Conservation (phyloP, 495 filamentous ascomycete genomes). For the Tuber aestivum region DNA sequence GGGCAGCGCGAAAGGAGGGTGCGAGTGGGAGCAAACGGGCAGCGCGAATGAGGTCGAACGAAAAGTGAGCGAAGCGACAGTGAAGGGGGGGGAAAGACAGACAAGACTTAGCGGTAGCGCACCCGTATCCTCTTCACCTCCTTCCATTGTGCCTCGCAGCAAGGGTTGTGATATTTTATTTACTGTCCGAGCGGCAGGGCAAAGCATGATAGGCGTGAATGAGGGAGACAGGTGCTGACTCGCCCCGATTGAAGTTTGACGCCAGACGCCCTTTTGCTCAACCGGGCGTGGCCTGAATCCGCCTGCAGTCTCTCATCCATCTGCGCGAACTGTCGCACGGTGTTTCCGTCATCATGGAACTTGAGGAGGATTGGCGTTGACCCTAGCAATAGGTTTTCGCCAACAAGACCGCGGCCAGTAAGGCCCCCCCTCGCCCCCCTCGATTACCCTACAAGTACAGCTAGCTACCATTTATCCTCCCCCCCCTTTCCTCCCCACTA, state of each 20-base stretch:
- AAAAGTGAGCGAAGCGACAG: slow-evolving; percentile 12
- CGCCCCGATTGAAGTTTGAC: slow-evolving; percentile 22
- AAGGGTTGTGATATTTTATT: slow-evolving; percentile 16
- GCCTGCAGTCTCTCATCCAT: slow-evolving; percentile 23
- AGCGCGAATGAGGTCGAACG: background rate
- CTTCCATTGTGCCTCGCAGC: slow-evolving; percentile 29
- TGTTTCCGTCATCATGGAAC: slow-evolving; percentile 38
- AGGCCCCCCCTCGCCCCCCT: slow-evolving; percentile 30
- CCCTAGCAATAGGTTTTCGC: slow-evolving; percentile 32
- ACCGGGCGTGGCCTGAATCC: slow-evolving; percentile 10
- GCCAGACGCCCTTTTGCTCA: slow-evolving; percentile 21
- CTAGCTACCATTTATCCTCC: slow-evolving; percentile 10
- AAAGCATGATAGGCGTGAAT: slow-evolving; percentile 19
- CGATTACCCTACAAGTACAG: slow-evolving; percentile 25
- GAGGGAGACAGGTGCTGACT: slow-evolving; percentile 21
- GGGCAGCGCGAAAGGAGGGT: background rate
- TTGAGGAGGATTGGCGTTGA: slow-evolving; percentile 37
- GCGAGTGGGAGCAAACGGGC: background rate
- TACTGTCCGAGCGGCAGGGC: slow-evolving; percentile 15
- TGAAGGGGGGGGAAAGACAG: slow-evolving; percentile 14
- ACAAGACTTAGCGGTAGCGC: slow-evolving; percentile 20
- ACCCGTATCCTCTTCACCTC: slow-evolving; percentile 16
- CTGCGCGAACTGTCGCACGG: slow-evolving; percentile 25
- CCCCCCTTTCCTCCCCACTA: background rate
- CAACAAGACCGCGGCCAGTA: slow-evolving; percentile 35